A percentile compares a stretch with the other conserved stretches of the same genome.
Evolutionary conservation across 2,329 filamentous ascomycete species (phyloP).

Genomic region (Epichloe elymi): DNA sequence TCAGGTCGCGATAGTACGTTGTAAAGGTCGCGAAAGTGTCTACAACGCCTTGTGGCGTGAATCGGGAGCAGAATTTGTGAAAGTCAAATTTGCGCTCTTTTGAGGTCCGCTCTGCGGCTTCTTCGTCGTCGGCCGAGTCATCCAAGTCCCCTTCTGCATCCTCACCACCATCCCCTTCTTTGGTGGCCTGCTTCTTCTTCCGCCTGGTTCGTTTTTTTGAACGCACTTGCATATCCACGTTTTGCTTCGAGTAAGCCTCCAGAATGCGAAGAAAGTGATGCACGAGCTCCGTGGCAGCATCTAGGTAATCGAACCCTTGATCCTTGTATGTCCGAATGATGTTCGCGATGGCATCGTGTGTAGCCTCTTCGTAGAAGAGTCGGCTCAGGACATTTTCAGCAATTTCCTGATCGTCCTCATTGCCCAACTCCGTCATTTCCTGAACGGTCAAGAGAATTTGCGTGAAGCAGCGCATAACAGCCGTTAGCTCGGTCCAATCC

Average conservation of each 20-base stretch:
- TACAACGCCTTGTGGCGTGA: conserved; percentile 71
- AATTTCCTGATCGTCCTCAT: conserved; percentile 94
- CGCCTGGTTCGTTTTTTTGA: conserved; percentile 62
- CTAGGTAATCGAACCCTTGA: conserved; percentile 85
- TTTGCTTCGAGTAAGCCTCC: conserved; percentile 88
- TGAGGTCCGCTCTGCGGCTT: conserved; percentile 54
- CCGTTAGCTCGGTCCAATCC: conserved; percentile 73
- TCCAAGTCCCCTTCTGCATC: conserved; percentile 47
- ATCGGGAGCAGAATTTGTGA: conserved; percentile 64
- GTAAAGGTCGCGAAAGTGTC: conserved; percentile 79
- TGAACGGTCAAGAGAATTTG: conserved; percentile 88
- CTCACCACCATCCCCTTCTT: conserved; percentile 23
- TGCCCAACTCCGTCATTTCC: conserved; percentile 71
- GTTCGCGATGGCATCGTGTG: conserved; percentile 73
- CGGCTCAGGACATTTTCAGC: conserved; percentile 93
- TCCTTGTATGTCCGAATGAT: conserved; percentile 82
- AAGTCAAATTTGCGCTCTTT: conserved; percentile 94
- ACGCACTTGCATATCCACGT: conserved; percentile 83
- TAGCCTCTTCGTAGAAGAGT: conserved; percentile 96
- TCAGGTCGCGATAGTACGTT: conserved; percentile 68
- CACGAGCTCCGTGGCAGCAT: conserved; percentile 78
- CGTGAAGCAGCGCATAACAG: conserved; percentile 87
- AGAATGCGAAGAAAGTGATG: conserved; percentile 88
- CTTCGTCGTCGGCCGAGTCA: conserved; percentile 59
- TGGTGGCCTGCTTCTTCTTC: conserved; percentile 59